A percentile compares a stretch with the other conserved stretches of the same genome.
Evolutionary conservation across 1,139 yeast genomes (phyloP).

Genomic region (Pichia sp.): DNA sequence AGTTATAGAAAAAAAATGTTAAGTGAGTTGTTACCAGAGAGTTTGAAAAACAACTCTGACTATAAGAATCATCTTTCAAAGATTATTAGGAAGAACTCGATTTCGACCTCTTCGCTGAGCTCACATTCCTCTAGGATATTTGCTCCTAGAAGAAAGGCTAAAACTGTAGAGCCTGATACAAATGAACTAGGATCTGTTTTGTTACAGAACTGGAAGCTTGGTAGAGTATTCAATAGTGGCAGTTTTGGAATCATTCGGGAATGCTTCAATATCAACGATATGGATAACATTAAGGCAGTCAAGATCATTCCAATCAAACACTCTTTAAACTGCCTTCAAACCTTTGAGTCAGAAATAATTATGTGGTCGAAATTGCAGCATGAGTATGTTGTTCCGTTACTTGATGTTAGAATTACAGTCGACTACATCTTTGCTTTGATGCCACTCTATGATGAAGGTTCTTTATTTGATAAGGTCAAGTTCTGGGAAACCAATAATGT

Average conservation of each 20-base stretch:
- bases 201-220: constrained; percentile 53
- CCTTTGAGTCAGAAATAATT: constrained; percentile 65
- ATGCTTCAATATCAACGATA: constrained; percentile 29
- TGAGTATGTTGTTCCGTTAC: constrained; percentile 58
- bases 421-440: constrained; percentile 70
- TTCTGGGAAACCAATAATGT: constrained; percentile 50
- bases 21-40: constrained; percentile 50
- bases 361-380: constrained; percentile 73
- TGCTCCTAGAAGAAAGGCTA: constrained; percentile 5
- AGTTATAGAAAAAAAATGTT: constrained; percentile 62
- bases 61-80: constrained; percentile 33
- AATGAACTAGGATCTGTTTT: constrained; percentile 64
- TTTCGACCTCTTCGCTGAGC: constrained; percentile 13
- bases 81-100: constrained; percentile 27
- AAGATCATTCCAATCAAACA: constrained; percentile 61
- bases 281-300: constrained; percentile 52
- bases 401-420: constrained; percentile 58
- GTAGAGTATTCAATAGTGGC: constrained; percentile 82
- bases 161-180: constrained; percentile 27
- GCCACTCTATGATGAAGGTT: constrained; percentile 71
- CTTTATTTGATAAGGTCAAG: constrained; percentile 71
- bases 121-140: constrained; percentile 9
- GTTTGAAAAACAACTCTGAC: constrained; percentile 25
- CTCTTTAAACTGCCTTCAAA: constrained; percentile 41
- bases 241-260: constrained; percentile 92